Conservation (phyloP, 805 yeast genomes). For the Nadsonia fulvescens region DNA sequence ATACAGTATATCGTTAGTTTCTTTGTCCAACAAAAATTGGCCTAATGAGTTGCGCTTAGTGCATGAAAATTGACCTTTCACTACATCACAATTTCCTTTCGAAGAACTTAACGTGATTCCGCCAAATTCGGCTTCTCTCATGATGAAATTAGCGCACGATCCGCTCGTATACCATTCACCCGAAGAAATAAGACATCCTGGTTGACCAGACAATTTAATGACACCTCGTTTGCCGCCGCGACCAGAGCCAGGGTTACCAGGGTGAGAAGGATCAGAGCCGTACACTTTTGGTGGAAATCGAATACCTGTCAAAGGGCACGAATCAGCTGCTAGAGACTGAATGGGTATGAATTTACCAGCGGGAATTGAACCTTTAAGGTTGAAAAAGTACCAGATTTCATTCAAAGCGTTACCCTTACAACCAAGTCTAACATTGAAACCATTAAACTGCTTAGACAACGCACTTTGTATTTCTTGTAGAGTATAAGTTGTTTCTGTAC, state of each 20-base stretch:
- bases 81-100: slow-evolving; percentile 49
- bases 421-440: slow-evolving; percentile 35
- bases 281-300: slow-evolving; percentile 42
- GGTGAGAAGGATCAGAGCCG: slow-evolving; percentile 12
- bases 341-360: slow-evolving; percentile 48
- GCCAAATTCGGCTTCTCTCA: slow-evolving; percentile 44
- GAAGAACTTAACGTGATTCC: slow-evolving; percentile 55
- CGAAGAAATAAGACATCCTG: slow-evolving; percentile 67
- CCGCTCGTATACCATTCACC: slow-evolving; percentile 75
- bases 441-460: slow-evolving; percentile 23
- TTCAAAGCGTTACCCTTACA: slow-evolving; percentile 37
- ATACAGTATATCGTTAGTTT: slow-evolving; percentile 30
- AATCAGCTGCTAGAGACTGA: slow-evolving; percentile 30
- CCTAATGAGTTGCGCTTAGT: slow-evolving; percentile 22
- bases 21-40: slow-evolving; percentile 40
- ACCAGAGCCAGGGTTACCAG: slow-evolving; percentile 13
- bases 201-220: slow-evolving; percentile 30
- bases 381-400: slow-evolving; percentile 70
- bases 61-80: slow-evolving; percentile 19
- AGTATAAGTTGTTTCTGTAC: slow-evolving; percentile 35
- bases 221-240: slow-evolving; percentile 26
- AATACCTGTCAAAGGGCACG: slow-evolving; percentile 66
- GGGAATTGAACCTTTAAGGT: slow-evolving; percentile 53
- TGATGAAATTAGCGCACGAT: slow-evolving; percentile 63
- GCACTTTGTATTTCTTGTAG: slow-evolving; percentile 22